Base-by-base conservation (phyloP, 495 filamentous ascomycete species). In the Cercophora sp. region DNA sequence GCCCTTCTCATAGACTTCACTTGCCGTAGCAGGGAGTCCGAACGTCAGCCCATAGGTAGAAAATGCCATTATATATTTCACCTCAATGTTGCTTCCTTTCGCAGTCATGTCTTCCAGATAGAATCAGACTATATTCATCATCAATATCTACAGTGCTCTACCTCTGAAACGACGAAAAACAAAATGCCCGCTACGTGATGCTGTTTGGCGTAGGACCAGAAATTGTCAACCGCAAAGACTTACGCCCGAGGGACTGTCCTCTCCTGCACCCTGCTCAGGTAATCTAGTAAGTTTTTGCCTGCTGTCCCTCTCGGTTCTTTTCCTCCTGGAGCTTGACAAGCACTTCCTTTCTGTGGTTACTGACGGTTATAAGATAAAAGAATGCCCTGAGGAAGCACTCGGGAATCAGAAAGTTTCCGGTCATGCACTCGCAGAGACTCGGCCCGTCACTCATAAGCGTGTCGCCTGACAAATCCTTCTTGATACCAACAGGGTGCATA, bases 301-400 rank as follows among this genome's bases (percentile, higher is more conserved):
- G 32, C 4, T 3, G 32, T 26, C 9, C 13, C 18, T 47, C 4
- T 18, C 23, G 24, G 6, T 34, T 11, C 25, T 31, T 11, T 15
- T 15, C 9, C 45, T 41, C 31, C 13, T 39, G 5, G 8, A 13
- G 2, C 16, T 8, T 26, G 10, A 15, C 31, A 10, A 8, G 10
- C 34, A 1, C 19, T n/a, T 18, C 4, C 6, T 22, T n/a, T 0
- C 16, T 24, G 4, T 27, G 24, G 8, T 34, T 23, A 4, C 24
- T n/a, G 13, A 22, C 9, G 19, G 13, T 18, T 5, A 41, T 4
- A 29, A 55, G 23, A 29, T 55, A 55, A 15, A 49, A 55, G n/a
- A 49, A 49, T 5, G 45, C 36, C 13, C 24, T 25, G 19, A 50
- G 46, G 22, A 49, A 44, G 39, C 52, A 55, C 0, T 34, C 44